A percentile compares a stretch with the other conserved stretches of the same genome.
Evolutionary conservation across 2,329 filamentous ascomycete genomes (phyloP).

Genomic region (Trichoderma semiorbis): DNA sequence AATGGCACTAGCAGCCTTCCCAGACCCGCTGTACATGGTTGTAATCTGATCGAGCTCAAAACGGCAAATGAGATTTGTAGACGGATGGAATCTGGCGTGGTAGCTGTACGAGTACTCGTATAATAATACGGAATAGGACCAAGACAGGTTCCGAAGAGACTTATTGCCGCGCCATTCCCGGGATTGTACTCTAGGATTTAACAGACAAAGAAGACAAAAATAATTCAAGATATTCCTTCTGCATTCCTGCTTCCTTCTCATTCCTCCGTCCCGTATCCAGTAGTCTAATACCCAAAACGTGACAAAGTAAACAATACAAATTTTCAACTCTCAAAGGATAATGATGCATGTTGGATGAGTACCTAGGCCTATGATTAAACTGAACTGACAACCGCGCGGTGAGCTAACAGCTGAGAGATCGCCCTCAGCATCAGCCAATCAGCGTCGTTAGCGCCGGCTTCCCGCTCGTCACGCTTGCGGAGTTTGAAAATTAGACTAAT

Average conservation of each 20-base stretch:
- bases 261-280: not conserved
- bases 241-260: not conserved
- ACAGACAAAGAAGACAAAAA: not conserved
- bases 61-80: not conserved
- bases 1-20: not conserved
- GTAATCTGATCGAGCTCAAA: not conserved
- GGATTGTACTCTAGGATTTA: not conserved
- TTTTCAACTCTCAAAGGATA: not conserved
- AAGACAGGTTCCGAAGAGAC: not conserved
- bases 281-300: not conserved
- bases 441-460: slow-evolving; percentile 9
- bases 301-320: not conserved
- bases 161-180: not conserved
- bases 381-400: not conserved
- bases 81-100: not conserved
- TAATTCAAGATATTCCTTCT: not conserved
- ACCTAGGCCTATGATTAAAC: too few species aligned
- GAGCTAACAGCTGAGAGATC: not conserved
- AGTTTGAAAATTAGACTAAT: not conserved
- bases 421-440: not conserved
- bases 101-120: not conserved
- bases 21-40: not conserved
- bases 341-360: not conserved
- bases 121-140: not conserved
- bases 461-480: slow-evolving; percentile 11